phyloP scores from a whole-genome alignment of 352 stramenopile genomes.

The Phytophthora brassicae region DNA sequence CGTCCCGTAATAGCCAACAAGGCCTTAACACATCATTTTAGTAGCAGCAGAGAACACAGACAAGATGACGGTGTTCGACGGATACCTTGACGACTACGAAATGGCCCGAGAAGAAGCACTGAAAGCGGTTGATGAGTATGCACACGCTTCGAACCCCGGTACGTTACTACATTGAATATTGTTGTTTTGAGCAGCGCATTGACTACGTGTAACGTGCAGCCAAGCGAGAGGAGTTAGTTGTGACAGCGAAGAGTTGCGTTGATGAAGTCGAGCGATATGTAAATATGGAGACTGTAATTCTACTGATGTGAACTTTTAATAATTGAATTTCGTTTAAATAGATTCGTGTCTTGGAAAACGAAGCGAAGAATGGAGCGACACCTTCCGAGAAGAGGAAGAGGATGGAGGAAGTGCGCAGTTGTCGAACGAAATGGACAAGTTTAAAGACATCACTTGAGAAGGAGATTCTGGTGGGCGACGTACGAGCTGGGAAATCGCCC shows the following conservation, averaged over 20 bases:
- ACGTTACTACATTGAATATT: neutral
- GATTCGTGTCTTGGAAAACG: constrained; percentile 68
- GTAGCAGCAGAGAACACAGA: constrained; percentile 1
- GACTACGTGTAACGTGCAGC: neutral
- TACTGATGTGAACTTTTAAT: constrained; percentile 6
- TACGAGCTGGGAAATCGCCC: constrained; percentile 26
- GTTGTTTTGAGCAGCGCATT: neutral
- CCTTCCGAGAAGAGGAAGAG: constrained; percentile 43
- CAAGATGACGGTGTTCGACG: constrained; percentile 51
- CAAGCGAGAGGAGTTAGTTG: constrained; percentile 49
- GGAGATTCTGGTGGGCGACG: constrained; percentile 51
- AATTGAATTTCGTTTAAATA: constrained; percentile 21
- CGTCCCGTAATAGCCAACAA: constrained; percentile 30
- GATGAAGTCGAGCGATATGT: constrained; percentile 83
- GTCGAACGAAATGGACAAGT: constrained; percentile 44
- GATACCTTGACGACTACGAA: constrained; percentile 57
- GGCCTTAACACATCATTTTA: constrained; percentile 20
- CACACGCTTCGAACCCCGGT: constrained; percentile 33
- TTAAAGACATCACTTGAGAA: constrained; percentile 64
- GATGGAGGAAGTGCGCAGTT: constrained; percentile 48
- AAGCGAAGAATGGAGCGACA: constrained; percentile 39
- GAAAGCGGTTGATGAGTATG: constrained; percentile 52
- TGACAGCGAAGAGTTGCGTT: constrained; percentile 46
- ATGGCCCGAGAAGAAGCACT: constrained; percentile 47
- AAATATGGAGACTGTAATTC: constrained; percentile 1